Base-by-base conservation (phyloP, 2,329 filamentous ascomycete genomes). In the Geoglossum cookeanum region DNA sequence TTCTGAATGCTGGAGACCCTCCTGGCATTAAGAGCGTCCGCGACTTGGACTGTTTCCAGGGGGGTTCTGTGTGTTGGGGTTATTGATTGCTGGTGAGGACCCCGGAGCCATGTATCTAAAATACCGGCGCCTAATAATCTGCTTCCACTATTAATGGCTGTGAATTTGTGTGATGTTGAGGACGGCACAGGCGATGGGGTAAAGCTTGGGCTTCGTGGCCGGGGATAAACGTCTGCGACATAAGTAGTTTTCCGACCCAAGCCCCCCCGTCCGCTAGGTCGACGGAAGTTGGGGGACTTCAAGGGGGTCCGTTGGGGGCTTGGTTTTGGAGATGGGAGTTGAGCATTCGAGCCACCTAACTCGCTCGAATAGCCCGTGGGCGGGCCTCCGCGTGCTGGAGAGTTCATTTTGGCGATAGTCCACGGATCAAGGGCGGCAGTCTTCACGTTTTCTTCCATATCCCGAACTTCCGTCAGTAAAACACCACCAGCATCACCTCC, bases 351-450 rank as follows among this genome's bases (percentile, higher is more conserved):
- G 13, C n/a, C 17, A 53, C 6, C 37, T 9, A 3, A 11, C 30
- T 53, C 17, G 33, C 17, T 11, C 6, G 7, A 11, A 35, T 22
- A n/a, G 30, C n/a, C 11, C 15, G 9, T 32, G 9, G 49, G n/a
- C 5, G 30, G 29, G 8, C 30, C 3, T 17, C 22, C 22, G 11
- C 37, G 30, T 4, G 42, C 42, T 45, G 22, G 60, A 8, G 68
- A 57, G 51, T 75, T 74, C 67, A 77, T 69, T 59, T 71, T 74
- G 29, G 74, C 73, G 48, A 74, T 68, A 0, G 70, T 71, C 73
- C 73, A 77, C 1, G 75, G 75, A 59, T 77, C 76, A 1, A 69
- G 72, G 3, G 71, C 57, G 3, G 60, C 64, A 30, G 65, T 61
- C 57, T 61, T 67, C 2, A 60, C 63, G 27, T 62, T 66, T 44